Base-by-base conservation (phyloP, 768 basidiomycete genomes). In the Termitomyces sp. region DNA sequence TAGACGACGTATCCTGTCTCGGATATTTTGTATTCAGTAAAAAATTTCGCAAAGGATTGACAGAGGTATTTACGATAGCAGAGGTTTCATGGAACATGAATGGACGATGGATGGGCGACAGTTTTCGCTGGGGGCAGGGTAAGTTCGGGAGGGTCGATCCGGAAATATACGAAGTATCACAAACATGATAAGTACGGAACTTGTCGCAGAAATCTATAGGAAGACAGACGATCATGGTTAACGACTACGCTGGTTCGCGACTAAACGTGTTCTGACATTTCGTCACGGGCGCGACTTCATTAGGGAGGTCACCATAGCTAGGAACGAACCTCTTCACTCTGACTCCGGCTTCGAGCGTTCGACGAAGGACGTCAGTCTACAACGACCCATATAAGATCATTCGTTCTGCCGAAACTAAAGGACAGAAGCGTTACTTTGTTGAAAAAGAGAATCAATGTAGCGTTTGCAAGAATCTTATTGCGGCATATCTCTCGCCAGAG, bases 31-130 rank as follows among this genome's bases (percentile, higher is more conserved):
- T n/a, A 1, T n/a, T n/a, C n/a, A 17, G 12, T 23, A 31, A 31
- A 6, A 7, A 6, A 33, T 12, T 1, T 2, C 1, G 12, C 26
- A 21, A 14, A 47, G 50, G 33, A 33, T 10, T 33, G 33, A 33
- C 9, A 33, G 53, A 8, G 30, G 17, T 5, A 78, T 84, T 51
- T 63, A 86, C 86, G 45, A 87, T 81, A 5, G 86, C 87, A 40
- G 85, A 85, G 0, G 86, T 88, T 63, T 86, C 82, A 62, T 89
- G 81, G 59, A 80, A 84, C 61, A 85, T 81, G 63, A 88, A 88
- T 1, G 81, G 73, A 5, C 87, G 75, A 28, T 75, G 70, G 35
- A 75, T 68, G 1, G 84, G 82, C 2, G 86, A 87, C 23, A 79
- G 69, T 23, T 78, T 78, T 65, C 76, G 81, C 83, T 87, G 58